Conservation (phyloP, 2,329 filamentous ascomycete genomes). For the Colletotrichum filicis region DNA sequence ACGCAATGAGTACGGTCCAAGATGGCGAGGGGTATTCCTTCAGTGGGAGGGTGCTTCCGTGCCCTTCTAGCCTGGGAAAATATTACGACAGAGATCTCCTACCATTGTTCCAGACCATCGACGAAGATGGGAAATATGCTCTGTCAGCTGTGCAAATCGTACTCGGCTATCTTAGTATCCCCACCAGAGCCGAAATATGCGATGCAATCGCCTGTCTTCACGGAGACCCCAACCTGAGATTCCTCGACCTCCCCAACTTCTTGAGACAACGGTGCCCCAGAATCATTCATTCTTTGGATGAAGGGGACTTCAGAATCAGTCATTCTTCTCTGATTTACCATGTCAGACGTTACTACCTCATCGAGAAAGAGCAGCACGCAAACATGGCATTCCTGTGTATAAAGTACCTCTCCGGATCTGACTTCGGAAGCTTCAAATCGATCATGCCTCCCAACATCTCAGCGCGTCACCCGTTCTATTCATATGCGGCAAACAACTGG, state of each 20-base stretch:
- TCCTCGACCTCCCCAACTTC: conserved; percentile 14
- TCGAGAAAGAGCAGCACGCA: conserved; percentile 29
- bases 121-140: conserved; percentile 18
- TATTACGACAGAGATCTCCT: conserved; percentile 36
- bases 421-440: not conserved
- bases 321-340: conserved; percentile 26
- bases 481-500: conserved; percentile 36
- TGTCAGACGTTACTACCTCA: conserved; percentile 25
- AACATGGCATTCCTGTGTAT: conserved; percentile 38
- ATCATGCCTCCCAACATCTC: not conserved
- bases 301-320: not conserved
- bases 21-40: not conserved
- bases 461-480: conserved; percentile 31
- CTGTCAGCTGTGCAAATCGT: conserved; percentile 10
- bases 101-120: conserved; percentile 36
- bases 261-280: conserved; percentile 27
- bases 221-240: not conserved
- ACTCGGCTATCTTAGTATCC: not conserved
- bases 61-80: conserved; percentile 23
- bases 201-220: conserved; percentile 26
- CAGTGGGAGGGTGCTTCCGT: conserved; percentile 4
- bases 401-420: conserved; percentile 33
- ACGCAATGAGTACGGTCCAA: conserved; percentile 7
- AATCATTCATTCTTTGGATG: conserved; percentile 24
- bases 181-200: not conserved